These are phyloP conservation scores for Picea sitchensis DNA, from an alignment of 75 land plant species.

Conservation along the genomic window DNA sequence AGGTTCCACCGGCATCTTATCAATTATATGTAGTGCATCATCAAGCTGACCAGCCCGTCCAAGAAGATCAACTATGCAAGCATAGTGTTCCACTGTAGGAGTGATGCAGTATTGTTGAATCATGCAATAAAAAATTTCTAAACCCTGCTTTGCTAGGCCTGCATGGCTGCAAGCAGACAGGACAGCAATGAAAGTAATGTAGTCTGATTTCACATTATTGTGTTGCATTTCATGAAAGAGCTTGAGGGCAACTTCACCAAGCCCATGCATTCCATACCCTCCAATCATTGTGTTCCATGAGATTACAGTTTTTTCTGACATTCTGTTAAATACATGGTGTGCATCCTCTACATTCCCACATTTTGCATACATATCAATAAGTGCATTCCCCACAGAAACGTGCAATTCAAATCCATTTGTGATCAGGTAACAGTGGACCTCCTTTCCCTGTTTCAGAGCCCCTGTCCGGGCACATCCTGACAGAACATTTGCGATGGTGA, in stretches of 20 bases:
- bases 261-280: slow-evolving; percentile 48
- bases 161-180: slow-evolving; percentile 67
- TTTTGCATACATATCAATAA: slow-evolving; percentile 59
- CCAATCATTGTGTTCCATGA: slow-evolving; percentile 51
- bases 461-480: slow-evolving; percentile 34
- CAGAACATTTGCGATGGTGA: slow-evolving; percentile 20
- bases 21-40: slow-evolving; percentile 31
- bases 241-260: slow-evolving; percentile 28
- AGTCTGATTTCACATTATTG: slow-evolving; percentile 22
- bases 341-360: slow-evolving; percentile 42
- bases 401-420: slow-evolving; percentile 26
- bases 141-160: slow-evolving; percentile 55
- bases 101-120: slow-evolving; percentile 16
- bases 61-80: slow-evolving; percentile 63
- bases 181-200: slow-evolving; percentile 34
- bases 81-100: slow-evolving; percentile 55
- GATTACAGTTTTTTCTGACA: slow-evolving; percentile 36
- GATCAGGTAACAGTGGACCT: slow-evolving; percentile 27
- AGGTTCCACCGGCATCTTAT: slow-evolving; percentile 45
- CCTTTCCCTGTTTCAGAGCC: slow-evolving; percentile 36
- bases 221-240: slow-evolving; percentile 44
- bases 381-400: slow-evolving; percentile 38
- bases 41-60: slow-evolving; percentile 49
- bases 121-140: slow-evolving; percentile 40
- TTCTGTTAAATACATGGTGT: slow-evolving; percentile 23